Evolutionary conservation across 1,284 basidiomycete genomes (phyloP), one percentile per base, ranked within the genome.

Genomic region (Porogramme epimiltina): DNA sequence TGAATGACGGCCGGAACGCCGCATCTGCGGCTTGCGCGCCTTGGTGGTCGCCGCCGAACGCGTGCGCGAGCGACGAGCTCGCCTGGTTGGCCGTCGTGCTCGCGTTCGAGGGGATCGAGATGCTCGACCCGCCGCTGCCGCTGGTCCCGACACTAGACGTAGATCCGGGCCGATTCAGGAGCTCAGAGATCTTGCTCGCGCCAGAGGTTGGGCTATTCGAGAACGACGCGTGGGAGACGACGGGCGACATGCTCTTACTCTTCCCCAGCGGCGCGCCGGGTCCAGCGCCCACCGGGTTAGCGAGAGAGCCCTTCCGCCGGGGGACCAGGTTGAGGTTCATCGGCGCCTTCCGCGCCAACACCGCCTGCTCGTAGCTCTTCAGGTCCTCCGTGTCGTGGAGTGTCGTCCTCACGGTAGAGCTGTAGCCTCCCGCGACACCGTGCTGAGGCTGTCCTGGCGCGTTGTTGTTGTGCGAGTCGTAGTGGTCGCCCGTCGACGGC

Each of bases 321-420:
- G 74, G 73, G 10, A 68, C 69, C 28, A 81, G 63, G 60, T 76
- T 80, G 37, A 83, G 63, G 40, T 64, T 72, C 53, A 80, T 79
- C n/a, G 85, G 81, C 22, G 84, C 74, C 60, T 76, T 81, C 25
- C 86, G 74, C 16, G 87, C 86, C 36, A 88, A 67, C 5, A 90
- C 81, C 6, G 89, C 89, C 45, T 85, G 84, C 65, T 90, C 86
- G 58, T 91, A 91, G 53, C 79, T 80, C 58, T 77, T 74, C 58
- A 91, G 59, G 62, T 89, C 87, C 19, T 89, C 87, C 33, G 73
- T 51, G 42, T 60, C 74, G 55, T 78, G 76, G 44, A 73, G 55
- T 43, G 73, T 76, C 50, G 68, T 70, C 20, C 74, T 71, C 56
- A 67, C 56, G 13, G 45, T 51, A 52, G 61, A 62, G 39, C 49